A percentile compares a stretch with the other conserved stretches of the same genome.
phyloP scores from a whole-genome alignment of 441 rosid genomes.

The Dalechampia spathulata region DNA sequence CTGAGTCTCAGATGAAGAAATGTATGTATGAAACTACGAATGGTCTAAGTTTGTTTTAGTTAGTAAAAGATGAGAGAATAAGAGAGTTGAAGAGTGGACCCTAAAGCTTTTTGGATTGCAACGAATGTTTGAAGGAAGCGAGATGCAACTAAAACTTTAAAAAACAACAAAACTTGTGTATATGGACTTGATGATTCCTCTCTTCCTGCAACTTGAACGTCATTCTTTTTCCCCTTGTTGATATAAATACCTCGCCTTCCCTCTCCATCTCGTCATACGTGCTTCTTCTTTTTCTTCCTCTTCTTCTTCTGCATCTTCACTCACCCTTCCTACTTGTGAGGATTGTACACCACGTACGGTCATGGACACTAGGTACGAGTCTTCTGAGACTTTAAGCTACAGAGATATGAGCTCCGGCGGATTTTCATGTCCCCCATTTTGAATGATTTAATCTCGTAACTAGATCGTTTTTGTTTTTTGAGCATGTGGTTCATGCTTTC shows the following conservation, averaged over 20 bases:
- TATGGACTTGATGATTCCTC: neutral
- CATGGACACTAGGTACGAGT: conserved; percentile 32
- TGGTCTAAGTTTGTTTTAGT: too few relatives aligned
- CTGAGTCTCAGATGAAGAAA: too few relatives aligned
- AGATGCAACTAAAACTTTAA: neutral
- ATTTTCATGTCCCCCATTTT: too few relatives aligned
- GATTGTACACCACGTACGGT: neutral
- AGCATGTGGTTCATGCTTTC: too few relatives aligned
- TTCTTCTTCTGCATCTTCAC: too few relatives aligned
- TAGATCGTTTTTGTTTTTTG: too few relatives aligned
- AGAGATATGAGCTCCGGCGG: too few relatives aligned
- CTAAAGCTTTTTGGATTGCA: conserved; percentile 6
- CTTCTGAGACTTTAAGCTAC: conserved; percentile 33
- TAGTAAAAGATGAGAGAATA: neutral
- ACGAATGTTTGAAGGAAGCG: conserved; percentile 8
- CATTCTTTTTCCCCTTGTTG: neutral
- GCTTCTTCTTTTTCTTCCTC: too few relatives aligned
- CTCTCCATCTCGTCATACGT: neutral
- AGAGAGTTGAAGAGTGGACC: conserved; percentile 6
- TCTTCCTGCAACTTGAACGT: neutral
- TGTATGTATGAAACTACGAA: too few relatives aligned
- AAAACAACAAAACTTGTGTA: conserved; percentile 5
- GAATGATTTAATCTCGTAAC: neutral
- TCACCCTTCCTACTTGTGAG: too few relatives aligned
- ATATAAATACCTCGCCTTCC: conserved; percentile 2